phyloP scores from a whole-genome alignment of 2,329 filamentous ascomycete genomes.

The Colletotrichum eleusines region DNA sequence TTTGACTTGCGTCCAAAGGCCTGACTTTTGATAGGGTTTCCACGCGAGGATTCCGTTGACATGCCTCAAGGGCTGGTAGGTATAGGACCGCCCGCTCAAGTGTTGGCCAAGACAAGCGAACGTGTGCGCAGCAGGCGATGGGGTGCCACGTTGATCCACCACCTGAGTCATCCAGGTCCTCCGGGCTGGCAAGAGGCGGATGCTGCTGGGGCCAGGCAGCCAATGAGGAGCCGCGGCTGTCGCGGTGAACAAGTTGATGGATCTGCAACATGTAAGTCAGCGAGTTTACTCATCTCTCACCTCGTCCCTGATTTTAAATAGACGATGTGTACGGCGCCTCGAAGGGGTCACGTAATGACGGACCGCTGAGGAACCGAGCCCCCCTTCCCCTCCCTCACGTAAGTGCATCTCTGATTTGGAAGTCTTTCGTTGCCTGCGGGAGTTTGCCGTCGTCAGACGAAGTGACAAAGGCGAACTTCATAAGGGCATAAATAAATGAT shows the following conservation, averaged over 20 bases:
- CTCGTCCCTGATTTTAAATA: constrained; percentile 14
- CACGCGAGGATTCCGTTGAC: constrained; percentile 3
- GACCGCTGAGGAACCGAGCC: not conserved
- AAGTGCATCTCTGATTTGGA: constrained; percentile 7
- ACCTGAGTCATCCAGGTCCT: constrained; percentile 31
- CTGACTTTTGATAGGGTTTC: not conserved
- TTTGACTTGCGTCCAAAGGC: constrained; percentile 6
- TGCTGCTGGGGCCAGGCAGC: constrained; percentile 17
- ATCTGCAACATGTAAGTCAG: constrained; percentile 31
- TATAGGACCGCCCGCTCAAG: not conserved
- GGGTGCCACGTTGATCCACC: constrained; percentile 17
- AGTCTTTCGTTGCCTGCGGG: constrained; percentile 5
- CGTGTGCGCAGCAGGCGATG: constrained; percentile 19
- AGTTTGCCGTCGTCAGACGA: constrained; percentile 13
- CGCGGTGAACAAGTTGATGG: constrained; percentile 25
- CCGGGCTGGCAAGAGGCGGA: constrained; percentile 20
- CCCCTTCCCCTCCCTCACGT: not conserved
- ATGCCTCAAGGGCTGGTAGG: not conserved
- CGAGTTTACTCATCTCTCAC: constrained; percentile 21
- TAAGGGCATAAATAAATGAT: constrained; percentile 29
- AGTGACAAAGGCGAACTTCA: not conserved
- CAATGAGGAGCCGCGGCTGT: constrained; percentile 23
- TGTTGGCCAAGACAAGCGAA: not conserved
- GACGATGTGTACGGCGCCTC: not conserved
- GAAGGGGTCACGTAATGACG: constrained; percentile 2